These are phyloP conservation scores for Prosopis cineraria DNA, from an alignment of 306 rosid genomes.

Conservation along the genomic window DNA sequence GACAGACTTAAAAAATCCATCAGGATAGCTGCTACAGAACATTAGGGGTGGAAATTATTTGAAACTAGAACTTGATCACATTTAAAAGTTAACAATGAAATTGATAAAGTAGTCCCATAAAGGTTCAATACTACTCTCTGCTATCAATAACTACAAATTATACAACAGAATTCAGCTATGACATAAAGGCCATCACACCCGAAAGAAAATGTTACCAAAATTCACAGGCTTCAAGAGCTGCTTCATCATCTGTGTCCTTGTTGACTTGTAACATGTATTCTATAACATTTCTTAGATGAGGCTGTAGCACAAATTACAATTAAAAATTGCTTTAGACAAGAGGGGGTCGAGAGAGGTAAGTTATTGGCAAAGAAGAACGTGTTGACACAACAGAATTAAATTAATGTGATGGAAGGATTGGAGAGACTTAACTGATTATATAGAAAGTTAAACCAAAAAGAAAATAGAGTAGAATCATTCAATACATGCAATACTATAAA, in stretches of 20 bases:
- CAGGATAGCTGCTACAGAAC: neutral
- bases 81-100: neutral
- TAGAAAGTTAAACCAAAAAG: slow-evolving; percentile 13
- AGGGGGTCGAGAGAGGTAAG: slow-evolving; percentile 2
- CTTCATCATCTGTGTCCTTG: slow-evolving; percentile 93
- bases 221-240: slow-evolving; percentile 99
- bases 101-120: neutral
- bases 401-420: slow-evolving; percentile 16
- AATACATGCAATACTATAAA: neutral
- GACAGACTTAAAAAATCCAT: neutral
- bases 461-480: slow-evolving; percentile 13
- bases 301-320: slow-evolving; percentile 55
- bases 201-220: slow-evolving; percentile 69
- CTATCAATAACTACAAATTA: slow-evolving; percentile 28
- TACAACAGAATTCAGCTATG: slow-evolving; percentile 19
- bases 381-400: neutral
- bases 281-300: slow-evolving; percentile 76
- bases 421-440: slow-evolving; percentile 12
- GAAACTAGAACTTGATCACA: slow-evolving; percentile 12
- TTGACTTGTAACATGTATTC: slow-evolving; percentile 98
- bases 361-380: slow-evolving; percentile 15
- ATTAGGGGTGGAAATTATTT: neutral
- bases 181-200: slow-evolving; percentile 17
- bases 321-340: slow-evolving; percentile 40
- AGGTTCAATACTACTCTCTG: neutral